Evolutionary conservation across 306 rosid genomes (phyloP).

Genomic region (Fagus crenata): DNA sequence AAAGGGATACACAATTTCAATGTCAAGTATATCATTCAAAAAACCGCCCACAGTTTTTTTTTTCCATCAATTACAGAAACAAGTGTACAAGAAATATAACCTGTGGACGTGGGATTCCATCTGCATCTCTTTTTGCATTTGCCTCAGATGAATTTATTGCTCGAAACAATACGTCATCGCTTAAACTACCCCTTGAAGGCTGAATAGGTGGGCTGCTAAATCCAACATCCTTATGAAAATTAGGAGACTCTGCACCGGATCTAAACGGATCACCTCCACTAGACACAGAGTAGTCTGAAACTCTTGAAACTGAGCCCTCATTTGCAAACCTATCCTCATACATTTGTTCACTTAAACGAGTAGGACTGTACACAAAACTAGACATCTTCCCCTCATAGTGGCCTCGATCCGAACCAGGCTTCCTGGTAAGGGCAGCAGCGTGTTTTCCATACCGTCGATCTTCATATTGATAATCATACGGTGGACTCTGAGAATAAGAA

Average conservation of each 20-base stretch:
- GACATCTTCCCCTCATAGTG: constrained; percentile 76
- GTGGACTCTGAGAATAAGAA: constrained; percentile 97
- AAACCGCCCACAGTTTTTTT: background rate
- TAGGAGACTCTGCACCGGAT: constrained; percentile 66
- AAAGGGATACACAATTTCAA: background rate
- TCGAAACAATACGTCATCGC: constrained; percentile 55
- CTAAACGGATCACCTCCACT: constrained; percentile 74
- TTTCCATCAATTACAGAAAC: constrained; percentile 13
- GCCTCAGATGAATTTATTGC: constrained; percentile 40
- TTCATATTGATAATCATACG: constrained; percentile 95
- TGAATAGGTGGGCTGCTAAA: constrained; percentile 56
- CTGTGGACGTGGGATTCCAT: constrained; percentile 47
- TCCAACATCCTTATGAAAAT: constrained; percentile 52
- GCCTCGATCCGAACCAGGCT: constrained; percentile 88
- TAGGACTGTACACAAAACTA: constrained; percentile 68
- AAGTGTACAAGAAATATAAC: constrained; percentile 35
- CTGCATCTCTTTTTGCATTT: constrained; percentile 43
- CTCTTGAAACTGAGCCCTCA: constrained; percentile 73
- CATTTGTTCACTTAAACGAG: constrained; percentile 62
- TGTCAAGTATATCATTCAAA: background rate
- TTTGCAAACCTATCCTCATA: constrained; percentile 70
- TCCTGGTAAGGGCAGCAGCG: constrained; percentile 64
- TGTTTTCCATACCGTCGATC: constrained; percentile 87
- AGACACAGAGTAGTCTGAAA: constrained; percentile 70
- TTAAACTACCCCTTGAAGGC: constrained; percentile 44